These are phyloP conservation scores for Myriosclerotinia curreyana DNA, from an alignment of 2,329 filamentous ascomycete genomes.

Conservation along the genomic window DNA sequence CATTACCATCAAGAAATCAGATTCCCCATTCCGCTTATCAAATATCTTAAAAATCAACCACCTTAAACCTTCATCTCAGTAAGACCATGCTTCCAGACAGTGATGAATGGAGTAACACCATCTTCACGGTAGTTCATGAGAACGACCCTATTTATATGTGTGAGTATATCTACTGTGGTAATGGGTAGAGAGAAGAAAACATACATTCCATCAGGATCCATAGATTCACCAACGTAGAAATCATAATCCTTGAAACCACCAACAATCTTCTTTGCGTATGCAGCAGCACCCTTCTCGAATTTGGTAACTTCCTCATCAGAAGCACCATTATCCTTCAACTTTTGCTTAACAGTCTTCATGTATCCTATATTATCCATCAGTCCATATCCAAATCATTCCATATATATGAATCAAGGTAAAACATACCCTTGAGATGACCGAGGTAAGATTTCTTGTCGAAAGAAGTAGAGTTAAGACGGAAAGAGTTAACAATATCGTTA, in stretches of 20 bases:
- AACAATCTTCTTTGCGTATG: slow-evolving; percentile 75
- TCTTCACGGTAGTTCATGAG: slow-evolving; percentile 98
- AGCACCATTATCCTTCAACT: slow-evolving; percentile 61
- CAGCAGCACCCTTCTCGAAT: slow-evolving; percentile 74
- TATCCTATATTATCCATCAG: slow-evolving; percentile 57
- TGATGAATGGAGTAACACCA: slow-evolving; percentile 83
- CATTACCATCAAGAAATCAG: slow-evolving; percentile 12
- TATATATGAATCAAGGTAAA: neutral
- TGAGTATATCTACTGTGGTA: slow-evolving; percentile 5
- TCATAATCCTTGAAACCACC: slow-evolving; percentile 94
- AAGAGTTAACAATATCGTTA: slow-evolving; percentile 91
- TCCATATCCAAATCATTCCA: slow-evolving; percentile 1
- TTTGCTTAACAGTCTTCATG: slow-evolving; percentile 82
- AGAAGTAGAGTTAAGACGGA: slow-evolving; percentile 74
- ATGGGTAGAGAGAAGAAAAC: slow-evolving; percentile 41
- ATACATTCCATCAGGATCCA: slow-evolving; percentile 92
- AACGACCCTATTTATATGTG: slow-evolving; percentile 59
- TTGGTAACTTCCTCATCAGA: slow-evolving; percentile 64
- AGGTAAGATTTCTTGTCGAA: slow-evolving; percentile 91
- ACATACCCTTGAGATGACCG: slow-evolving; percentile 77
- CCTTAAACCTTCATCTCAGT: slow-evolving; percentile 85
- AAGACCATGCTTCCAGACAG: slow-evolving; percentile 94
- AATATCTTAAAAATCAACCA: neutral
- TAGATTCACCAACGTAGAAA: slow-evolving; percentile 87
- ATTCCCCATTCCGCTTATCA: slow-evolving; percentile 6